These are phyloP conservation scores for Cydonia oblonga DNA, from an alignment of 331 rosid genomes.

Conservation along the genomic window DNA sequence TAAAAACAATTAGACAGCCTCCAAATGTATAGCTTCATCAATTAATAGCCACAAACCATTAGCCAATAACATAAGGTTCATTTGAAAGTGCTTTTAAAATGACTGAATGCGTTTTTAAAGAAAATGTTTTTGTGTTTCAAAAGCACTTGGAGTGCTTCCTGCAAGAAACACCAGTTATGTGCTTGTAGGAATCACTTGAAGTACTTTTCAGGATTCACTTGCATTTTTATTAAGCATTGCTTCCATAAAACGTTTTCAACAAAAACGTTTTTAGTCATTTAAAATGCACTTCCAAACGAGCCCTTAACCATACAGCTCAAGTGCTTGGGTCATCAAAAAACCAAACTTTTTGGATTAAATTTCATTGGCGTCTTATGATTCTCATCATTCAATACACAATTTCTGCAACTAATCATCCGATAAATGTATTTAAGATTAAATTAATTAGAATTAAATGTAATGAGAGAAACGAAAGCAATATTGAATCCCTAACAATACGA, in stretches of 20 bases:
- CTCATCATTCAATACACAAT: neutral
- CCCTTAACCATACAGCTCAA: neutral
- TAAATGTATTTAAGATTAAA: neutral
- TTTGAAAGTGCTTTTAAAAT: too few species aligned
- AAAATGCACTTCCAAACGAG: too few species aligned
- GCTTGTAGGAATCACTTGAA: too few species aligned
- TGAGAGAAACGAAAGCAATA: neutral
- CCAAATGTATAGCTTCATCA: neutral
- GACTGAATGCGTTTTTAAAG: too few species aligned
- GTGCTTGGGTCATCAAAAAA: neutral
- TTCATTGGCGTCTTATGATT: neutral
- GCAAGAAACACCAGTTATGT: too few species aligned
- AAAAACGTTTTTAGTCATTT: too few species aligned
- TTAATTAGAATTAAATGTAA: neutral
- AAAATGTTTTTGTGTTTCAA: too few species aligned
- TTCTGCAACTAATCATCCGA: neutral
- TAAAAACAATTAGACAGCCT: neutral
- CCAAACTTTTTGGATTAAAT: neutral
- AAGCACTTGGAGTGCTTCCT: too few species aligned
- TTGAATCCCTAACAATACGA: neutral
- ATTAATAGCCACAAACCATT: neutral
- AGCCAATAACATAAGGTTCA: neutral
- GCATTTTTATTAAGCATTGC: too few species aligned
- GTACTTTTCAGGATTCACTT: too few species aligned
- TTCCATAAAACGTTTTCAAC: too few species aligned